These are phyloP conservation scores for Alternaria longipes DNA, from an alignment of 2,329 filamentous ascomycete genomes.

Conservation along the genomic window DNA sequence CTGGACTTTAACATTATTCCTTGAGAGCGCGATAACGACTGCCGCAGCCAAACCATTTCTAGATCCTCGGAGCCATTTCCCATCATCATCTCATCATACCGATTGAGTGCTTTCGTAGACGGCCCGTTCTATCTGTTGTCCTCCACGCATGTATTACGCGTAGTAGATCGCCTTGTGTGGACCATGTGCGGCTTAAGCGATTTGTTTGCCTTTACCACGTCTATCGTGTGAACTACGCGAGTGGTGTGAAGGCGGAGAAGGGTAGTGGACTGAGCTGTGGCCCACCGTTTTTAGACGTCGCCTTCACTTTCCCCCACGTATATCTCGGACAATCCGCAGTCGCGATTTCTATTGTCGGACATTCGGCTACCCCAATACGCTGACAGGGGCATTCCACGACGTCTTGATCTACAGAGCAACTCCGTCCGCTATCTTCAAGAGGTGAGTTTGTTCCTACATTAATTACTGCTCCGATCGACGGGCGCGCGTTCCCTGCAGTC, in stretches of 20 bases:
- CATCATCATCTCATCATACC: neutral
- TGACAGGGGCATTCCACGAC: neutral
- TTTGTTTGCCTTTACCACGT: neutral
- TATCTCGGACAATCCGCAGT: neutral
- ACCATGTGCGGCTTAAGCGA: neutral
- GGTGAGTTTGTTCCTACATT: neutral
- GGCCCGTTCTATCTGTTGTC: neutral
- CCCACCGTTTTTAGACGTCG: neutral
- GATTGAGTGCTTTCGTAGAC: neutral
- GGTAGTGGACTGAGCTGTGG: neutral
- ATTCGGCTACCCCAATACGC: neutral
- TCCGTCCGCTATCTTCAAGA: neutral
- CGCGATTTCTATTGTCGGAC: neutral
- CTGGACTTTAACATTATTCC: neutral
- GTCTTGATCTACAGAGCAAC: neutral
- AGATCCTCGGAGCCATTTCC: neutral
- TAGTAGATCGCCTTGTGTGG: neutral
- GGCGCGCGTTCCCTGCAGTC: neutral
- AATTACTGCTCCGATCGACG: neutral
- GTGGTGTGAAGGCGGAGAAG: conserved; percentile 3
- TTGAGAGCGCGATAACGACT: neutral
- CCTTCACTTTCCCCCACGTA: neutral
- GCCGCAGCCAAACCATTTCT: neutral
- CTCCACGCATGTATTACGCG: neutral
- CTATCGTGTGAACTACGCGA: neutral